Evolutionary conservation across 441 rosid genomes (phyloP).

Genomic region (Corymbia citriodora): DNA sequence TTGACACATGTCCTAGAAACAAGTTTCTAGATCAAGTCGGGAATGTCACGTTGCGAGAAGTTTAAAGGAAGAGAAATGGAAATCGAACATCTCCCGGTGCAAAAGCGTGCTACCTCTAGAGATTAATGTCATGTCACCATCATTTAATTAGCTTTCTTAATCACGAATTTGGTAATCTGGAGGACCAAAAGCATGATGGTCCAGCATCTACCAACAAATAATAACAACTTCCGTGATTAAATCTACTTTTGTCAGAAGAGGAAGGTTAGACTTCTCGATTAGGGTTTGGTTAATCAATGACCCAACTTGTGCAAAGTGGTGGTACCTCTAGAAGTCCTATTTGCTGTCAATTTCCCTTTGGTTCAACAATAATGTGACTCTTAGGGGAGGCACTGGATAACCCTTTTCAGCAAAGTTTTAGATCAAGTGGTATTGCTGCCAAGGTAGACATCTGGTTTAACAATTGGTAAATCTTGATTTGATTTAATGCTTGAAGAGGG

Average conservation of each 20-base stretch:
- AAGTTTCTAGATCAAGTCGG: background rate
- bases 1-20: background rate
- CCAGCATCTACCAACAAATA: background rate
- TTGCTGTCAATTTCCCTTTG: background rate
- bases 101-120: background rate
- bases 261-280: background rate
- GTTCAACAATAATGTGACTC: background rate
- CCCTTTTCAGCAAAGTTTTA: background rate
- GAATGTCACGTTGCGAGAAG: background rate
- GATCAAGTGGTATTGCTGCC: background rate
- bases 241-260: background rate
- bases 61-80: background rate
- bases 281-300: background rate
- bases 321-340: background rate
- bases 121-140: background rate
- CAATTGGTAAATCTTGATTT: background rate
- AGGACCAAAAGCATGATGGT: background rate
- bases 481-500: background rate
- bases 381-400: background rate
- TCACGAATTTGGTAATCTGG: background rate
- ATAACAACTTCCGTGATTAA: background rate
- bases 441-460: background rate
- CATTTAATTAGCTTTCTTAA: background rate
- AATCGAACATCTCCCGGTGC: background rate
- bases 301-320: background rate